Evolutionary conservation across 2,329 filamentous ascomycete species (phyloP).

Genomic region (Raffaelea albimanens): DNA sequence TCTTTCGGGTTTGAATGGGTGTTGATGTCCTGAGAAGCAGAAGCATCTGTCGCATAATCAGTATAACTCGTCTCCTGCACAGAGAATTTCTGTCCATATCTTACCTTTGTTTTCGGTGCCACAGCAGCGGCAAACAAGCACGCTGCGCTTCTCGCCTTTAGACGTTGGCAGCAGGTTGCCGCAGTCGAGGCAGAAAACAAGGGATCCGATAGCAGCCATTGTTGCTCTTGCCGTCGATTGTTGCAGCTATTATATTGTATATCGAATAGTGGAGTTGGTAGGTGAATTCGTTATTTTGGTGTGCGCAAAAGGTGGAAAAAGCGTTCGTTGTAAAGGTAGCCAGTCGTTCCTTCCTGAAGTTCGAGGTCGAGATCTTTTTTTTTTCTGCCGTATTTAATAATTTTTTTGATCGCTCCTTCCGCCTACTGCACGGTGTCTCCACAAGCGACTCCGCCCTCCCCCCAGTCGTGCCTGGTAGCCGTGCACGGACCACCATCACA

Average conservation of each 20-base stretch:
- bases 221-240: neutral
- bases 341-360: no score
- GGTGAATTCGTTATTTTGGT: neutral
- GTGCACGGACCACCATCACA: neutral
- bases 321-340: no score
- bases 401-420: no score
- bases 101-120: constrained; percentile 80
- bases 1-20: constrained; percentile 82
- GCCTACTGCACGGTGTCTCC: no score
- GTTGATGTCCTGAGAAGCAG: constrained; percentile 63
- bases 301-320: no score
- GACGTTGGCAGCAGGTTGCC: constrained; percentile 81
- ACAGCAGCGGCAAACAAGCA: constrained; percentile 77
- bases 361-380: no score
- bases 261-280: no score
- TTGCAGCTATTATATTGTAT: no score
- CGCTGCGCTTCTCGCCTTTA: constrained; percentile 64
- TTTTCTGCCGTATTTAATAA: constrained; percentile 6
- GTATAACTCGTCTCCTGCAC: neutral
- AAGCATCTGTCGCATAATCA: constrained; percentile 36
- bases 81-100: constrained; percentile 47
- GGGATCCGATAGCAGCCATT: constrained; percentile 84
- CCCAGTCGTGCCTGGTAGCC: neutral
- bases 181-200: constrained; percentile 89
- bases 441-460: neutral